These are phyloP conservation scores for Euphrasia confusa DNA, from an alignment of 257 asterid genomes.

Conservation along the genomic window DNA sequence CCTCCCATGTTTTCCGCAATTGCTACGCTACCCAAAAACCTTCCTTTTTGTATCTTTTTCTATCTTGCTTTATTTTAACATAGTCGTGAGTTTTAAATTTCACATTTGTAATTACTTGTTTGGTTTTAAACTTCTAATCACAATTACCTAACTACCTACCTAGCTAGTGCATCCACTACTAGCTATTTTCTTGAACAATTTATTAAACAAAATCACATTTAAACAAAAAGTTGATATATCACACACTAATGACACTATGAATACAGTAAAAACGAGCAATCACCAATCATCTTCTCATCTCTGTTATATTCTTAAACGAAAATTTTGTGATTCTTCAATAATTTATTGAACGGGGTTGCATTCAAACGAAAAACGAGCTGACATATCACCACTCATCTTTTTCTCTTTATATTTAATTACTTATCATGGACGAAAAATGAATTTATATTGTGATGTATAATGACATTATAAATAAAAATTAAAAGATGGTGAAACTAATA, in stretches of 20 bases:
- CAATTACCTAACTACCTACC: background rate
- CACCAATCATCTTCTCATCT: too few relatives aligned
- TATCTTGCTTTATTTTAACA: constrained; percentile 4
- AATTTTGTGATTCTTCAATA: too few relatives aligned
- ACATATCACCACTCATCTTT: too few relatives aligned
- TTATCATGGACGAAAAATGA: too few relatives aligned
- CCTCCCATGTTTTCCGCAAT: constrained; percentile 40
- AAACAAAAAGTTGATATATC: background rate
- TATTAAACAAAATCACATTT: too few relatives aligned
- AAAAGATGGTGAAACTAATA: background rate
- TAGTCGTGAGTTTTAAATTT: background rate
- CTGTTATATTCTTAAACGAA: too few relatives aligned
- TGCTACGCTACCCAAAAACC: constrained; percentile 19
- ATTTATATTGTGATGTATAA: background rate
- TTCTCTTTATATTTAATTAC: too few relatives aligned
- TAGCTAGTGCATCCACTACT: background rate
- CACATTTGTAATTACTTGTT: constrained; percentile 5
- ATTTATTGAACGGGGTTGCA: too few relatives aligned
- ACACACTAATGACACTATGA: too few relatives aligned
- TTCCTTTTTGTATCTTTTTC: constrained; percentile 19
- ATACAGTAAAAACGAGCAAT: too few relatives aligned
- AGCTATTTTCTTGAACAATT: background rate
- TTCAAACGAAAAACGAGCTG: too few relatives aligned
- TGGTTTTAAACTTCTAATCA: background rate
- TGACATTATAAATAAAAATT: background rate